phyloP scores from a whole-genome alignment of 164 flowering plant genomes.

The Chimonanthus praecox region DNA sequence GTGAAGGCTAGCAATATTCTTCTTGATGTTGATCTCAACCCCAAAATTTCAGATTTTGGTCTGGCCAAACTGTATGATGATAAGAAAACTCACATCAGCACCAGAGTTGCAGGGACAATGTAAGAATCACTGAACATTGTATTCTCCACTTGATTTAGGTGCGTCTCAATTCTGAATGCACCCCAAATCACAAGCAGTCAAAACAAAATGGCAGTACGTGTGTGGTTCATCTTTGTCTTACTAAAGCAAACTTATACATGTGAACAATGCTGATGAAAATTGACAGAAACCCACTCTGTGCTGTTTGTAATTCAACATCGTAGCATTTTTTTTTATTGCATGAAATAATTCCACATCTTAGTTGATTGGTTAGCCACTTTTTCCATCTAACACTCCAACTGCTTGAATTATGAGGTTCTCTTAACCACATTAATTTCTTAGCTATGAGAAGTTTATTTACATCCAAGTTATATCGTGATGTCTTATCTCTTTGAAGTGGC shows the following conservation, averaged over 20 bases:
- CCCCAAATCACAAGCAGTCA: neutral
- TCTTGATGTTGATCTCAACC: conserved; percentile 21
- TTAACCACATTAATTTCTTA: neutral
- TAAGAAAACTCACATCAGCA: conserved; percentile 33
- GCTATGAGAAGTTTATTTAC: neutral
- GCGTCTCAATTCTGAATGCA: neutral
- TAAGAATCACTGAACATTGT: conserved; percentile 7
- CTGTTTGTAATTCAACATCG: too few species aligned
- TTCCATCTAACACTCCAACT: neutral
- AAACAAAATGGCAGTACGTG: neutral
- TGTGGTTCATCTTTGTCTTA: neutral
- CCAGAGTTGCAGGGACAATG: conserved; percentile 40
- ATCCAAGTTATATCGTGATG: neutral
- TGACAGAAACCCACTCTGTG: neutral
- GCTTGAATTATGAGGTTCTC: neutral
- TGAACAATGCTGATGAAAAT: too few species aligned
- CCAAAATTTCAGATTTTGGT: conserved; percentile 43
- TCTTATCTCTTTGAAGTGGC: conserved; percentile 13
- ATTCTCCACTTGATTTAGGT: neutral
- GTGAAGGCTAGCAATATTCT: conserved; percentile 16
- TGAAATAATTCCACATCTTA: neutral
- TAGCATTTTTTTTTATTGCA: too few species aligned
- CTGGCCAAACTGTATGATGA: conserved; percentile 37
- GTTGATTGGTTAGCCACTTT: neutral
- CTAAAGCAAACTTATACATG: neutral